Evolutionary conservation across 441 rosid species (phyloP), one percentile per base, ranked within the genome.

Genomic region (Populus tomentosa): DNA sequence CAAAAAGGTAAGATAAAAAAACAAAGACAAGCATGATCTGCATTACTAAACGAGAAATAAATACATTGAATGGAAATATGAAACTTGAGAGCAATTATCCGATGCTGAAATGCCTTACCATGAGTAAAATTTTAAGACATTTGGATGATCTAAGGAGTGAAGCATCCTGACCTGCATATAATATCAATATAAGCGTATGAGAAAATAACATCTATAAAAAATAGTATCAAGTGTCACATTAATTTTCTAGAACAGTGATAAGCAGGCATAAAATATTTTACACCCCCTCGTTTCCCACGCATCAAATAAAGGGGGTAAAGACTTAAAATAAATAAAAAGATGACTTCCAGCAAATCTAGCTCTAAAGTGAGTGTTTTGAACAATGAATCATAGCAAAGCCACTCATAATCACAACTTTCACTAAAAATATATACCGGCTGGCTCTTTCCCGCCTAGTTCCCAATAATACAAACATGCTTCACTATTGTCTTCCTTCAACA

Each of bases 101-200:
- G 16, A 20, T 8, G 30, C 50, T 3, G 75, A 46, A 53, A 69
- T 65, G 1, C 59, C 82, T 79, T 91, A 92, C 99, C 99, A 96
- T 11, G 98, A 88, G 82, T 90, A 82, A 79, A 96, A 96, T 81
- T 89, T 92, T 62, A 96, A 85, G 69, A 96, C 86, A 74, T 96
- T 92, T 38, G 89, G 88, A 82, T 96, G 90, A 82, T 91, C 88
- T 6, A 94, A 87, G 67, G 94, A 86, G 77, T 96, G 98, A 75
- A 96, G 98, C 76, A 90, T 90, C 87, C 95, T 85, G 69, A 96
- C 98, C 99, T 96, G 93, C 84, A 83, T 72, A 63, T 13, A 75
- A 35, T 9, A 4, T 26, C 69, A 53, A 35, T 13, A 46, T 21
- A 33, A 59, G 20, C 20, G 24, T 10, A 68, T 61, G 24, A 68